Evolutionary conservation across 2,329 filamentous ascomycete genomes (phyloP).

Genomic region (Penicillium sp.): DNA sequence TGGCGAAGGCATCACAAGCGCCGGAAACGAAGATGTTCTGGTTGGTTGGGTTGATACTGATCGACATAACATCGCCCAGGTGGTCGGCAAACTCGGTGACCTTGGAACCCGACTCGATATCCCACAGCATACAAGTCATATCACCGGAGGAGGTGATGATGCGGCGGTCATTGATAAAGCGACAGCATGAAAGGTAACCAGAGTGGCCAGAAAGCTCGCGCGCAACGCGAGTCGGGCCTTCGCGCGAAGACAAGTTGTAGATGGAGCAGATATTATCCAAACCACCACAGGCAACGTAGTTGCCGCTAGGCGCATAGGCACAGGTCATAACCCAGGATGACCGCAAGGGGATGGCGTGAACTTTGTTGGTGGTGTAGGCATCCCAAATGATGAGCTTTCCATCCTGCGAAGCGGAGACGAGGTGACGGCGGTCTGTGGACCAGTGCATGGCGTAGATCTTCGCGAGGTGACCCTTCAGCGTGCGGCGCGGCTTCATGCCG

Average conservation of each 20-base stretch:
- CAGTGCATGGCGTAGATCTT: slow-evolving; percentile 99
- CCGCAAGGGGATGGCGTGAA: slow-evolving; percentile 94
- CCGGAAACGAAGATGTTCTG: slow-evolving; percentile 99
- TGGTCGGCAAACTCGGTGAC: slow-evolving; percentile 98
- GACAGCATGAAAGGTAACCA: slow-evolving; percentile 96
- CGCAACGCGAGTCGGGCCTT: slow-evolving; percentile 95
- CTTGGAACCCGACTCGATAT: slow-evolving; percentile 96
- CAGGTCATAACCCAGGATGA: slow-evolving; percentile 99
- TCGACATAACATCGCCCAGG: slow-evolving; percentile 98
- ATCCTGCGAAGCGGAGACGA: slow-evolving; percentile 97
- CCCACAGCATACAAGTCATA: slow-evolving; percentile 99
- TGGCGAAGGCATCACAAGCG: slow-evolving; percentile 97
- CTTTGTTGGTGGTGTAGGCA: slow-evolving; percentile 99
- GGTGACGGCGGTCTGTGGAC: slow-evolving; percentile 96
- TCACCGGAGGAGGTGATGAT: slow-evolving; percentile 98
- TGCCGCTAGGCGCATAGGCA: slow-evolving; percentile 96
- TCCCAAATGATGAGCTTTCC: slow-evolving; percentile 99
- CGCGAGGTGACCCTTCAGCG: slow-evolving; percentile 94
- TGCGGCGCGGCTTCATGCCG: slow-evolving; percentile 96
- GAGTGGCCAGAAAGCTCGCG: slow-evolving; percentile 96
- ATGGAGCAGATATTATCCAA: slow-evolving; percentile 99
- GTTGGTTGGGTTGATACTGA: slow-evolving; percentile 98
- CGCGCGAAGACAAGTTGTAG: slow-evolving; percentile 95
- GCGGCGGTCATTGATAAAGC: slow-evolving; percentile 97
- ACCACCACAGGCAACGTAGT: slow-evolving; percentile 98